A percentile compares a stretch with the other conserved stretches of the same genome.
These are phyloP conservation scores for Umbelopsis isabellina DNA, from an alignment of 192 early-diverging fungal genomes.

Conservation along the genomic window DNA sequence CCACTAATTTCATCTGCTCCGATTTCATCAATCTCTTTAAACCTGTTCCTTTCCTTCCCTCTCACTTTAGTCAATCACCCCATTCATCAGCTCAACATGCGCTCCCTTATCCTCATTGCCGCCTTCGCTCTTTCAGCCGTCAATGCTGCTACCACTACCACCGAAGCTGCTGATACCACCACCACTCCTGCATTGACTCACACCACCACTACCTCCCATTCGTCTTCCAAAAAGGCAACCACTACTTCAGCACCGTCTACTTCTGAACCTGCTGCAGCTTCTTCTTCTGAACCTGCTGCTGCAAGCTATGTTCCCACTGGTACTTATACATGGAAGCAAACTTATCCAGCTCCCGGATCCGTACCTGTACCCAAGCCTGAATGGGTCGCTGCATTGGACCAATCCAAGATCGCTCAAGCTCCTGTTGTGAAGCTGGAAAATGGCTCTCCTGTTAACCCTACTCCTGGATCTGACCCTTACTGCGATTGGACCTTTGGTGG, in stretches of 20 bases:
- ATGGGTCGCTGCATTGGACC: constrained; percentile 39
- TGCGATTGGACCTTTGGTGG: constrained; percentile 57
- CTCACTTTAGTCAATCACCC: no score
- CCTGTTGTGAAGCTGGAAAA: constrained; percentile 30
- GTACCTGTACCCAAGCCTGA: constrained; percentile 38
- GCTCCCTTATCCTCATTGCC: constrained; percentile 19
- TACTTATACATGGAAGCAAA: constrained; percentile 29
- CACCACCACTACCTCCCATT: background rate
- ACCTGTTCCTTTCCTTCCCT: background rate
- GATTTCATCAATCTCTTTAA: background rate
- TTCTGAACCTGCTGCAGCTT: background rate
- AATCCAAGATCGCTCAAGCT: constrained; percentile 29
- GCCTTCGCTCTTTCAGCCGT: constrained; percentile 11
- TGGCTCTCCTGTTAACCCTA: constrained; percentile 10
- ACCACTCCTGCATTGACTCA: background rate
- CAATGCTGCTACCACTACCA: constrained; percentile 13
- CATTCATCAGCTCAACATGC: background rate
- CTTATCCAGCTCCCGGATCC: constrained; percentile 31
- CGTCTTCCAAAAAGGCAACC: background rate
- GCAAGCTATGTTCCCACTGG: constrained; percentile 1
- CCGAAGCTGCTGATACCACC: background rate
- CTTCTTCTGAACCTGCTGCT: no score
- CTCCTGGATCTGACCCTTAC: constrained; percentile 35
- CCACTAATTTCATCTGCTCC: background rate
- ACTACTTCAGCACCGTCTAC: background rate